Conservation (phyloP, 2,329 filamentous ascomycete species). For the Paraconiothyrium brasiliense region DNA sequence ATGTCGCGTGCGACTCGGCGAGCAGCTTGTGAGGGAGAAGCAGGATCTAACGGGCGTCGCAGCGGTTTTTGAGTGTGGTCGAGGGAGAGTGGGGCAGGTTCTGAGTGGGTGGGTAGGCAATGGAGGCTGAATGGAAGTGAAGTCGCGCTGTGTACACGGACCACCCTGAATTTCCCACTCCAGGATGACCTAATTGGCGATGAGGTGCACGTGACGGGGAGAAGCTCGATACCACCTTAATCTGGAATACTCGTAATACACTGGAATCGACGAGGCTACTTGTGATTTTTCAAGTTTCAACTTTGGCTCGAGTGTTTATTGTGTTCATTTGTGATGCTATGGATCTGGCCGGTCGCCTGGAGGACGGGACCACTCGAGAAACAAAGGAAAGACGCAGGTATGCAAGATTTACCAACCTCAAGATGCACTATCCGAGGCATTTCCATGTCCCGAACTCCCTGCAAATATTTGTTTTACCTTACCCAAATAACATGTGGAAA, state of each 20-base stretch:
- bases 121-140: slow-evolving; percentile 25
- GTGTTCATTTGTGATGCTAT: neutral
- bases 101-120: slow-evolving; percentile 31
- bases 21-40: slow-evolving; percentile 9
- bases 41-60: slow-evolving; percentile 19
- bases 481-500: slow-evolving; percentile 1
- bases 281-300: neutral
- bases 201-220: slow-evolving; percentile 3
- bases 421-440: slow-evolving; percentile 17
- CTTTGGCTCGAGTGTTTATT: neutral
- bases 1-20: slow-evolving; percentile 19
- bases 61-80: slow-evolving; percentile 24
- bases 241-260: too few relatives aligned
- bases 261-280: neutral
- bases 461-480: slow-evolving; percentile 5
- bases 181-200: slow-evolving; percentile 5
- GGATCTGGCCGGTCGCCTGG: neutral
- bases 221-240: neutral
- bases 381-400: slow-evolving; percentile 8
- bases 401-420: neutral
- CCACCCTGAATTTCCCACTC: slow-evolving; percentile 14
- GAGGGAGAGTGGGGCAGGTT: slow-evolving; percentile 27
- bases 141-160: slow-evolving; percentile 20
- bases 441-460: slow-evolving; percentile 8
- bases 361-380: neutral